Base-by-base conservation (phyloP, 2,329 filamentous ascomycete genomes). In the Calycina herbarum region DNA sequence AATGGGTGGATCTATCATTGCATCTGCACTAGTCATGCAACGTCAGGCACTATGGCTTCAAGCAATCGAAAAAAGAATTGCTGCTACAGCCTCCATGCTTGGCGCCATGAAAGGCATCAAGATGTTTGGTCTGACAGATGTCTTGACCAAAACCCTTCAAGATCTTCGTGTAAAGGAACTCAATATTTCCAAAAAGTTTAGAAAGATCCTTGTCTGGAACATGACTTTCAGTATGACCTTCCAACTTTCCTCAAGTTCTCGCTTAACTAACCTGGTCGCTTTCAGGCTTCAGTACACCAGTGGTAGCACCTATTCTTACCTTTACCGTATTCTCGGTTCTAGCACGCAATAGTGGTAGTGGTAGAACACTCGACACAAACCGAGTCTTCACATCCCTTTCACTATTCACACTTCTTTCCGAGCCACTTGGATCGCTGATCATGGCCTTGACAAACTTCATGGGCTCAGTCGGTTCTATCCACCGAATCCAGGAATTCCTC, bases 301-400 rank as follows among this genome's bases (percentile, higher is more conserved):
- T 61, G 40, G 15, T 42, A 15, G 64, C 69, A 8, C 71, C 71
- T 13, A 66, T 70, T 27, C 64, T 70, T 17, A 72, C 70, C 3
- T 73, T 73, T 57, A 68, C 64, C 1, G 59, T 68, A 24, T 72
- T 68, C 54, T 73, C 75, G 8, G 51, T 57, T 17, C 13, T 57
- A 6, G 72, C 73, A 7, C 66, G 71, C 3, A 61, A 73, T 1
- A 66, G 66, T 1, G 64, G 64, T 13, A 73, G 75, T 2, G 72
- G 69, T 5, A 62, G 73, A 29, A 73, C 67, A n/a, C 64, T 67
- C 29, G 63, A 68, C 42, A 65, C 65, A 7, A 48, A 56, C 7
- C 61, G 8, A 66, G 67, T 79, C 20, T 81, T 81, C 60, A 79
- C 79, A 0, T 77, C 78, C 0, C 58, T 80, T 0, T 79, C 79